These are phyloP conservation scores for Amylocystis lapponica DNA, from an alignment of 768 basidiomycete genomes.

Conservation along the genomic window DNA sequence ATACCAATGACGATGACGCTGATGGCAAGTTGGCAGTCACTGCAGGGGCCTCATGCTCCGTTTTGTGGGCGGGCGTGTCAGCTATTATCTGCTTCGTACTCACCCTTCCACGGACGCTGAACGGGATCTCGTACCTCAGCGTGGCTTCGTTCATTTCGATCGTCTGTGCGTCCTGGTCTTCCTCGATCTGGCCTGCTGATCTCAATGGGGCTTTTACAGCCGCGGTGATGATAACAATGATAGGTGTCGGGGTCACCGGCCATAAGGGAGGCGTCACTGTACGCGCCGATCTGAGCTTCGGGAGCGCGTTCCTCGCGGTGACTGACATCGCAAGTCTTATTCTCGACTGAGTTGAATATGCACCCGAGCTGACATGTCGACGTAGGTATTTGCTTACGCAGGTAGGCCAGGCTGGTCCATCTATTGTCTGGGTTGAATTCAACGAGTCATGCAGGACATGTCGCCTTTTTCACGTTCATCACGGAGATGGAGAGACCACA, in stretches of 20 bases:
- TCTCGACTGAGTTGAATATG: not conserved
- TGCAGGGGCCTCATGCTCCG: slow-evolving; percentile 24
- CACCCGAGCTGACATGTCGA: not conserved
- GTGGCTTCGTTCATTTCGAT: slow-evolving; percentile 26
- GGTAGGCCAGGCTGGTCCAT: slow-evolving; percentile 5
- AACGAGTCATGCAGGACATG: slow-evolving; percentile 16
- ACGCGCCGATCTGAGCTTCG: slow-evolving; percentile 18
- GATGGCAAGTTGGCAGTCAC: slow-evolving; percentile 15
- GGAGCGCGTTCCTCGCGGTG: slow-evolving; percentile 23
- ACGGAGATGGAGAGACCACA: slow-evolving; percentile 25
- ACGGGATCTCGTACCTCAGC: slow-evolving; percentile 24
- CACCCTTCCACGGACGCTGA: slow-evolving; percentile 24
- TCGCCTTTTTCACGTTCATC: slow-evolving; percentile 28
- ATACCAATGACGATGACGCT: slow-evolving; percentile 1
- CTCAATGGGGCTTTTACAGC: slow-evolving; percentile 5
- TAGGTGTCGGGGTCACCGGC: slow-evolving; percentile 23
- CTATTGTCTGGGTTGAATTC: not conserved
- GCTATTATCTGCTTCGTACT: slow-evolving; percentile 23
- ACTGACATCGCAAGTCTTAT: slow-evolving; percentile 22
- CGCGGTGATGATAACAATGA: slow-evolving; percentile 27
- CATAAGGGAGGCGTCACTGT: slow-evolving; percentile 16
- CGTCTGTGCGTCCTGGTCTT: slow-evolving; percentile 10
- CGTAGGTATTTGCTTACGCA: slow-evolving; percentile 25
- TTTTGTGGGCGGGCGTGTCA: slow-evolving; percentile 23
- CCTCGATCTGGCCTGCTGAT: not conserved